A percentile compares a stretch with the other conserved stretches of the same genome.
These are phyloP conservation scores for Arxiozyma bovina DNA, from an alignment of 1,139 yeast species.

Conservation along the genomic window DNA sequence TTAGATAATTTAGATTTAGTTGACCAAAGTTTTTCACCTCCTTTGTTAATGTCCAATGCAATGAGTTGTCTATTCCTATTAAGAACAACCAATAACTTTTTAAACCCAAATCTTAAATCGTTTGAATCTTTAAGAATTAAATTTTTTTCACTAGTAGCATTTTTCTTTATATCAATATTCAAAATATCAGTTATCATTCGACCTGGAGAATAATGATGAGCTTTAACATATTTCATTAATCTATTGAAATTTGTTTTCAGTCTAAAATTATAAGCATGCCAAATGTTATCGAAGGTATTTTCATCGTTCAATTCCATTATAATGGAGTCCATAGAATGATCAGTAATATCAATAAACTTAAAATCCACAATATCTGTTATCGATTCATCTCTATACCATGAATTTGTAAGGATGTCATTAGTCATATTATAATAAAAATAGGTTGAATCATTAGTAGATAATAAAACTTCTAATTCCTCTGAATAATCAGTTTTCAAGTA, in stretches of 20 bases:
- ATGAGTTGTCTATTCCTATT: conserved; percentile 37
- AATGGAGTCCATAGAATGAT: conserved; percentile 30
- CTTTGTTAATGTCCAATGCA: conserved; percentile 37
- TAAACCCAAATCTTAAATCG: conserved; percentile 39
- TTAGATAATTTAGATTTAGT: background rate
- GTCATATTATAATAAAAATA: conserved; percentile 17
- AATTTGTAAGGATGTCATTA: conserved; percentile 21
- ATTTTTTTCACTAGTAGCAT: conserved; percentile 8
- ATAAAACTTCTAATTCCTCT: conserved; percentile 10
- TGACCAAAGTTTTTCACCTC: conserved; percentile 39
- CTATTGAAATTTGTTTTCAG: conserved; percentile 33
- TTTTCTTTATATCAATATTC: conserved; percentile 11
- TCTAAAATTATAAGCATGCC: conserved; percentile 39
- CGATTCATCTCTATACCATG: conserved; percentile 37
- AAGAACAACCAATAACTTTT: conserved; percentile 40
- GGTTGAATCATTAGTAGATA: conserved; percentile 14
- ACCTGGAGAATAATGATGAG: no score
- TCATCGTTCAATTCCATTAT: conserved; percentile 36
- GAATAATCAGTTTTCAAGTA: conserved; percentile 7
- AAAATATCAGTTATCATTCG: conserved; percentile 14
- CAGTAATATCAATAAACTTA: conserved; percentile 35
- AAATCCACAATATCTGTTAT: conserved; percentile 35
- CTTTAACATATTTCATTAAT: conserved; percentile 7
- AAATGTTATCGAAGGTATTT: conserved; percentile 30
- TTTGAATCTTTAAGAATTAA: conserved; percentile 12